Percentiles rank a stretch among this genome's conserved stretches.
phyloP scores from a whole-genome alignment of 2,329 filamentous ascomycete genomes.

The Verticillium dahliae region DNA sequence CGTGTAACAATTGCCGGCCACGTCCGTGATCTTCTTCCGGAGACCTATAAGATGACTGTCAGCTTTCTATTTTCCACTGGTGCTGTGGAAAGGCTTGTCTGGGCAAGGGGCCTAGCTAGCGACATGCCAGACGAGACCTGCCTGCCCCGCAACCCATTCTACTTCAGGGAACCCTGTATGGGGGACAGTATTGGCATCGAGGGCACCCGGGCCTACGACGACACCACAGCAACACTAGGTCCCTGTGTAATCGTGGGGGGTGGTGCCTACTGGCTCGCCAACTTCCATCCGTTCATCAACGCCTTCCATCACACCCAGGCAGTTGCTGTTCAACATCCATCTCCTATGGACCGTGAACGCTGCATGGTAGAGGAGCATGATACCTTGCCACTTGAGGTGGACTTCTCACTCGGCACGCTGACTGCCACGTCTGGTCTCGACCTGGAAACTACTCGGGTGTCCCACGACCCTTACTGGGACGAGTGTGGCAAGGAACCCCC shows the following conservation, averaged over 20 bases:
- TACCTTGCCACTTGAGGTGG: constrained; percentile 18
- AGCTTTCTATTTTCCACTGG: constrained; percentile 32
- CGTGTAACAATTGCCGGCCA: constrained; percentile 31
- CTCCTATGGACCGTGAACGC: constrained; percentile 27
- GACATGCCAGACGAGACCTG: constrained; percentile 34
- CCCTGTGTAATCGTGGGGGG: constrained; percentile 30
- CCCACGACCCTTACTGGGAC: constrained; percentile 38
- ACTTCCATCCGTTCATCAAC: constrained; percentile 36
- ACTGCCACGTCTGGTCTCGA: constrained; percentile 33
- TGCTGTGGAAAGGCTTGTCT: constrained; percentile 27
- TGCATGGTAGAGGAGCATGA: constrained; percentile 31
- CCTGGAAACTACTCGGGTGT: constrained; percentile 34
- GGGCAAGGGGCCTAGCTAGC: constrained; percentile 30
- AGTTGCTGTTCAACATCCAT: constrained; percentile 32
- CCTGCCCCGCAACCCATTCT: constrained; percentile 33
- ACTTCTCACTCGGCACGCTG: constrained; percentile 27
- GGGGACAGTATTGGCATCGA: constrained; percentile 35
- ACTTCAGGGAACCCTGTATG: constrained; percentile 34
- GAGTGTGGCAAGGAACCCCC: constrained; percentile 31
- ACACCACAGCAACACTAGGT: constrained; percentile 33
- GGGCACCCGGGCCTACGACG: constrained; percentile 19
- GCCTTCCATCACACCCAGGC: constrained; percentile 19
- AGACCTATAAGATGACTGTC: constrained; percentile 19
- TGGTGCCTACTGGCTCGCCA: constrained; percentile 33
- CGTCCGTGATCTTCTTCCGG: constrained; percentile 32